Base-by-base conservation (phyloP, 192 early-diverging fungal species). In the Rhizophagus clarus region DNA sequence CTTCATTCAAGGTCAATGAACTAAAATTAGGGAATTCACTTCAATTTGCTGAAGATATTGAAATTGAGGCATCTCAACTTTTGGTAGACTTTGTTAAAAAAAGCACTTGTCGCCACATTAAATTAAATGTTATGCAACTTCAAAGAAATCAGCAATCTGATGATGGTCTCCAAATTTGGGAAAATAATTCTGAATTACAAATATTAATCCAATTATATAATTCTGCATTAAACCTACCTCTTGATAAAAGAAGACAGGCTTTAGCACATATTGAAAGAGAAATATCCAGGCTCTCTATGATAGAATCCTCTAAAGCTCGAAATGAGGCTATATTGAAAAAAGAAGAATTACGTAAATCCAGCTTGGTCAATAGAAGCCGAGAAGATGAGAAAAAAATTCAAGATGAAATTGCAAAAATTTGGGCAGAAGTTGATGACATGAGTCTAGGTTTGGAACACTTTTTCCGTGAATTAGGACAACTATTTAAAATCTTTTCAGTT, bases 191-290 rank as follows among this genome's bases (percentile, higher is more conserved):
- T 12, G 42, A 67, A 10, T 49, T 79, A 28, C 61, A 69, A 79
- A 3, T 49, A 22, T 29, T 79, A 61, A 79, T 79, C 11, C 12
- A 12, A 6, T 51, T 72, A 22, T 79, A 26, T 32, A 34, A 3
- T 15, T 5, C 5, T 2, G 37, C 72, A 29, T 14, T 79, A 61
- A 37, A 42, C 2, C 32, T 79, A 47, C 77, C 77, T 12, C 6
- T 79, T 22, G 14, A 28, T 2, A 45, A 74, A 47, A 67, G 68
- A 37, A 49, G 17, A 72, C 29, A 45, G 29, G 77, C 77, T 42
- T 20, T 79, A 14, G 67, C 77, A 22, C 77, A 79, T 51, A n/a
- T 79, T 47, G 77, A 79, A 28, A 67, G 40, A 60, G 77, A 79
- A 29, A 20, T 79, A 49, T 79, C n/a, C n/a, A 31, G 42, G 11